Evolutionary conservation across 2,329 filamentous ascomycete species (phyloP), one percentile per base, ranked within the genome.

Genomic region (Anthostomella pinea): DNA sequence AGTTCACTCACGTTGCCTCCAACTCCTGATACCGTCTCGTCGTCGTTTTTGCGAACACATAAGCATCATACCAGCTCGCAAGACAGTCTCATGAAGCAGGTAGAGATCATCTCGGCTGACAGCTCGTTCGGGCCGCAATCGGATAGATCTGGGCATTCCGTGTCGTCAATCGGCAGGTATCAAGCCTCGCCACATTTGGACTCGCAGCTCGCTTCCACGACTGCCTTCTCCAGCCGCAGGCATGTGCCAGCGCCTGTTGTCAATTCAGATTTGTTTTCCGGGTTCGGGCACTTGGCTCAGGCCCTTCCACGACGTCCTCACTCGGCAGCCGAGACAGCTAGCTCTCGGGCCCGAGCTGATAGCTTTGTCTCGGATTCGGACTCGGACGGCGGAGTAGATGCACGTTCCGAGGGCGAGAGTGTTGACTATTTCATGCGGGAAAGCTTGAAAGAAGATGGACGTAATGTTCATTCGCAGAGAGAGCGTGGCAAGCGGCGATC

Each of bases 21-120:
- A 0, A 80, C 77, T 0, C 77, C 77, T 0, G 76, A 80, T 46
- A 80, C 77, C 0, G 73, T 79, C 14, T 77, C 76, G 2, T 77
- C 73, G 2, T 72, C 72, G 2, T 76, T 73, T 0, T 61, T 80
- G 26, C 51, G 47, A 34, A 54, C 51, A 14, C 54, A 56, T 16
- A 38, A 52, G 13, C 35, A 42, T 16, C 39, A 37, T 7, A 47
- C 51, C 5, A 44, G 42, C 28, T 57, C 53, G 16, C 47, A 57
- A 30, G 54, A 58, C 29, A 56, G 53, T 18, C 47, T 58, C 14
- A 21, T 24, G 13, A 46, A 37, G 17, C 41, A 42, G 7, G 35
- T 39, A 13, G 46, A 39, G 27, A 32, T 37, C 17, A 28, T 32
- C 14, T 27, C 25, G 14, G 23, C 30, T 7, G 40, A 45, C 11